Base-by-base conservation (phyloP, 495 filamentous ascomycete genomes). In the Monascus purpureus region DNA sequence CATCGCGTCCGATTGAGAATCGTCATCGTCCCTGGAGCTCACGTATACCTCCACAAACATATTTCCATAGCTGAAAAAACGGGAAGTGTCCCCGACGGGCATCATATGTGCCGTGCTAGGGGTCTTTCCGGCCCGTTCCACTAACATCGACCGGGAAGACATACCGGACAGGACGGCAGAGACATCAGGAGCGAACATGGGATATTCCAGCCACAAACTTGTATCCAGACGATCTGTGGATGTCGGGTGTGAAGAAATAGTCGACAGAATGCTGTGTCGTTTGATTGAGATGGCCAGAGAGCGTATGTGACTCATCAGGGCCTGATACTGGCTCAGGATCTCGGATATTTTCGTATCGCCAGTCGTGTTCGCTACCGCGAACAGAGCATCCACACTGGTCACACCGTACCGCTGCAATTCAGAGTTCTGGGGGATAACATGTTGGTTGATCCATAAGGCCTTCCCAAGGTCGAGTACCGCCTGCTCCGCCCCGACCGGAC, bases 391-490 rank as follows among this genome's bases (percentile, higher is more conserved):
- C 13, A 69, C 47, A 8, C 57, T 49, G 47, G 60, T 57, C 13
- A 47, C 49, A 3, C 63, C 65, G 29, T 67, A 69, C 17, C 52
- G 56, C 20, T 53, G 45, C 8, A 70, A 26, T 34, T 77, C 73
- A 14, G 62, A 68, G 43, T 67, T 62, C 7, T 48, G 43, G 7
- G 67, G 60, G 5, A 81, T 60, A 4, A 84, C 65, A 2, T 75
- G 67, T 31, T 77, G 71, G 28, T 73, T 54, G 16, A 93, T 72
- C 86, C 86, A 94, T 45, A 80, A 76, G 0, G 73, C 66, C 47
- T 93, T 94, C 2, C 80, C 77, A 28, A 94, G 60, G 46, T 93
- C 77, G 2, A 87, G 58, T 33, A 85, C 73, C 8, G 77, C 77
- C 54, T 87, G 81, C 36, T 75, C 53, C 12, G 55, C 55, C 11